These are phyloP conservation scores for Wickerhamiella vanderwaltii DNA, from an alignment of 805 yeast species.

Conservation along the genomic window DNA sequence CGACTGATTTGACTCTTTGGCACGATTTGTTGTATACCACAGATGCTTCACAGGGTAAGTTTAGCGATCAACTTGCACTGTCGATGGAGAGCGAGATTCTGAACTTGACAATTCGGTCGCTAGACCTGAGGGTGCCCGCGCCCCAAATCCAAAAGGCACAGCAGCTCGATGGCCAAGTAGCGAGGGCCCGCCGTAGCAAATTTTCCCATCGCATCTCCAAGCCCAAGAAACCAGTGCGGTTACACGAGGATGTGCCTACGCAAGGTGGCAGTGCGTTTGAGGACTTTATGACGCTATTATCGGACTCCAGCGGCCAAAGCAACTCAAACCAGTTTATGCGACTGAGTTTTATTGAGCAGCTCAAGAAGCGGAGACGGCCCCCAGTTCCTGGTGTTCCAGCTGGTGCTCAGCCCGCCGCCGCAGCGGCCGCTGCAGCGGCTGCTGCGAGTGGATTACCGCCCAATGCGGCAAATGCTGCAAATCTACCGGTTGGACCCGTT, in stretches of 20 bases:
- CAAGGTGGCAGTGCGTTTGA: constrained; percentile 71
- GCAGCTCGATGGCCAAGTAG: constrained; percentile 8
- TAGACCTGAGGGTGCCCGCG: constrained; percentile 59
- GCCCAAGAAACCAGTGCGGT: constrained; percentile 32
- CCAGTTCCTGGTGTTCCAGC: constrained; percentile 15
- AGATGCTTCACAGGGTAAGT: constrained; percentile 53
- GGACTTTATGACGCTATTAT: constrained; percentile 68
- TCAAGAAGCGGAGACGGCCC: constrained; percentile 41
- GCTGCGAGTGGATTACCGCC: constrained; percentile 9
- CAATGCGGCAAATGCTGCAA: constrained; percentile 1
- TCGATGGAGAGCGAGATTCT: constrained; percentile 83
- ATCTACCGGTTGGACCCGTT: neutral
- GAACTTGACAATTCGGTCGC: constrained; percentile 61
- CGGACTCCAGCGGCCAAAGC: constrained; percentile 34
- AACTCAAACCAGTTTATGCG: constrained; percentile 64
- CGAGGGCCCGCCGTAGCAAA: neutral
- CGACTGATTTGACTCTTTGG: constrained; percentile 69
- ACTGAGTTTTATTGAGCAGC: constrained; percentile 76
- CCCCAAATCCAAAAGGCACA: constrained; percentile 11
- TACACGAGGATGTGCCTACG: constrained; percentile 62
- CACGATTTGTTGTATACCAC: constrained; percentile 78
- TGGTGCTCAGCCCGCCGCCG: constrained; percentile 5
- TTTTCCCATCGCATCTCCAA: constrained; percentile 25
- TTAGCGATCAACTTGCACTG: constrained; percentile 66
- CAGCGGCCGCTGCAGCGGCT: constrained; percentile 19